phyloP scores from a whole-genome alignment of 805 yeast genomes.

The Priceomyces medius region DNA sequence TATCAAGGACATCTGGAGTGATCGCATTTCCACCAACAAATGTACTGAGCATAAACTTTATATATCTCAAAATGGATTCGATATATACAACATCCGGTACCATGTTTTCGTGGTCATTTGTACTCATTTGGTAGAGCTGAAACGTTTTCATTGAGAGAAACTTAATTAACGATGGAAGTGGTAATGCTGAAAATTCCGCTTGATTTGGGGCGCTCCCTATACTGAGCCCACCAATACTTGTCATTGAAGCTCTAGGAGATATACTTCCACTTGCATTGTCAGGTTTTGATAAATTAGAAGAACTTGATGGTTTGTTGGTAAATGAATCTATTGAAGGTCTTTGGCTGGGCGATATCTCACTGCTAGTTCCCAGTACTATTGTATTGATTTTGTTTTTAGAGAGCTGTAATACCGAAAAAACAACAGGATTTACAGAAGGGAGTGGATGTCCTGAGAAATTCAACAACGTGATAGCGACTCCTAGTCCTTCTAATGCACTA shows the following conservation, averaged over 20 bases:
- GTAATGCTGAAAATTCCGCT: slow-evolving; percentile 27
- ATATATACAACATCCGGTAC: slow-evolving; percentile 81
- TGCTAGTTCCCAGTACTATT: not conserved
- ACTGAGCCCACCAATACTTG: slow-evolving; percentile 24
- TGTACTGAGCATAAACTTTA: slow-evolving; percentile 57
- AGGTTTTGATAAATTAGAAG: slow-evolving; percentile 8
- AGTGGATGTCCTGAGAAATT: slow-evolving; percentile 54
- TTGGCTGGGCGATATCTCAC: slow-evolving; percentile 23
- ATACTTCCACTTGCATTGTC: slow-evolving; percentile 6
- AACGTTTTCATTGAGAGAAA: slow-evolving; percentile 27
- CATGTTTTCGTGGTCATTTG: slow-evolving; percentile 62
- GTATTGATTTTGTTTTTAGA: slow-evolving; percentile 23
- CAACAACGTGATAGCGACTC: slow-evolving; percentile 61
- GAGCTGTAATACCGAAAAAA: slow-evolving; percentile 32
- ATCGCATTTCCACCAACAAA: slow-evolving; percentile 45
- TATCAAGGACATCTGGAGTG: slow-evolving; percentile 38
- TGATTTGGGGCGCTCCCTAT: slow-evolving; percentile 17
- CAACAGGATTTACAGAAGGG: slow-evolving; percentile 43
- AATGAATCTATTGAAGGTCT: slow-evolving; percentile 42
- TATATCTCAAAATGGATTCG: slow-evolving; percentile 64
- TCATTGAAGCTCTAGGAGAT: slow-evolving; percentile 37
- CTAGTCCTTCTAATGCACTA: slow-evolving; percentile 80
- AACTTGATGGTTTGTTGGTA: slow-evolving; percentile 3
- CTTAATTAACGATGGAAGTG: slow-evolving; percentile 33
- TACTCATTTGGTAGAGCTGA: slow-evolving; percentile 41